Conservation (phyloP, 2,329 filamentous ascomycete genomes). For the Phialophora tarda region DNA sequence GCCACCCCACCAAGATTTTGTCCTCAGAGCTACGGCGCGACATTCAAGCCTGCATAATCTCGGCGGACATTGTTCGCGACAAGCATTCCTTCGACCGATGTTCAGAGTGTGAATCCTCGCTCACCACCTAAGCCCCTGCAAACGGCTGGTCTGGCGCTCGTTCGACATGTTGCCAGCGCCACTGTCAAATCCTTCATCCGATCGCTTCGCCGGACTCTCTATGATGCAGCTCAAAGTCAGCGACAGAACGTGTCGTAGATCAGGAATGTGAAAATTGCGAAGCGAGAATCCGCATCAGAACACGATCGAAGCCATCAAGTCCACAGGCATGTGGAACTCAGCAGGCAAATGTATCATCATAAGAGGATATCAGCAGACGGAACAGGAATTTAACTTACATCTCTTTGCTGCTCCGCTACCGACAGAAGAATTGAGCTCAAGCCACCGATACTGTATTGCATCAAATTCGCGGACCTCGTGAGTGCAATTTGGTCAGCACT, state of each 20-base stretch:
- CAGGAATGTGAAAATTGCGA: neutral
- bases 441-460: neutral
- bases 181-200: neutral
- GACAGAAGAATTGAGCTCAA: neutral
- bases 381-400: neutral
- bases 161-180: neutral
- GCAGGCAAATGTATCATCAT: neutral
- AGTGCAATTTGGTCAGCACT: neutral
- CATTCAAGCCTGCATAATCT: neutral
- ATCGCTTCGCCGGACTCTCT: neutral
- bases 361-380: neutral
- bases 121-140: neutral
- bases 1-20: neutral
- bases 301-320: neutral
- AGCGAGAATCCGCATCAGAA: neutral
- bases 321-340: neutral
- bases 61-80: too few species aligned
- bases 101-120: neutral
- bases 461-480: neutral
- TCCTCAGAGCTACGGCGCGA: neutral
- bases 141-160: neutral
- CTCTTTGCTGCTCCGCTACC: neutral
- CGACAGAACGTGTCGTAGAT: neutral
- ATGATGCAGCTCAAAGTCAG: neutral
- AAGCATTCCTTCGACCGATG: neutral